Evolutionary conservation across 1,284 basidiomycete genomes (phyloP).

Genomic region (Austropuccinia psidii): DNA sequence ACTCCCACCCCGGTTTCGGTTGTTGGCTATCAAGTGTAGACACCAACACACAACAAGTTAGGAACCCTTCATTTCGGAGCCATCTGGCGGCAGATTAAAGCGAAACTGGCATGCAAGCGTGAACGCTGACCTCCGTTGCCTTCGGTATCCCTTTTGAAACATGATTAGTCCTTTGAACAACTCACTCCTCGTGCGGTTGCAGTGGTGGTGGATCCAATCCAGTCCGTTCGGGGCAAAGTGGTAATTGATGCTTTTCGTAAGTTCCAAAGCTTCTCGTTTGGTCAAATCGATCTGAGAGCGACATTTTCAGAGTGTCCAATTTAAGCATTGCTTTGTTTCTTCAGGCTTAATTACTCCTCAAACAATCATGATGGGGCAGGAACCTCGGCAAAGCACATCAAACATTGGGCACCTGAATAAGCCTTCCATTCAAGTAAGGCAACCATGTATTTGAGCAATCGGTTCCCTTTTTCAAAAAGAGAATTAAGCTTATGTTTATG

Average conservation of each 20-base stretch:
- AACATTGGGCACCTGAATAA: slow-evolving; percentile 99
- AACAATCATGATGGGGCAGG: slow-evolving; percentile 71
- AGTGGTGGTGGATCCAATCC: slow-evolving; percentile 97
- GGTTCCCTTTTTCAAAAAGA: not conserved
- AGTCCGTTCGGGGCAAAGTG: slow-evolving; percentile 91
- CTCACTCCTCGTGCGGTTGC: slow-evolving; percentile 91
- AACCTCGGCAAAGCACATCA: slow-evolving; percentile 92
- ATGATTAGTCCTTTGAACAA: slow-evolving; percentile 81
- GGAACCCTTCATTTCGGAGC: slow-evolving; percentile 40
- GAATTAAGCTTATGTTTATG: not conserved
- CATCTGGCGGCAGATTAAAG: too few species aligned
- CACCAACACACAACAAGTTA: slow-evolving; percentile 95
- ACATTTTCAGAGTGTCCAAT: slow-evolving; percentile 39
- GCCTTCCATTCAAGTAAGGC: slow-evolving; percentile 75
- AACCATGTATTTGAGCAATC: not conserved
- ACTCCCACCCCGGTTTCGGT: slow-evolving; percentile 98
- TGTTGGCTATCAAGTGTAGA: slow-evolving; percentile 99
- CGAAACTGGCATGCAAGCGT: slow-evolving; percentile 35
- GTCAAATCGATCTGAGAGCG: slow-evolving; percentile 41
- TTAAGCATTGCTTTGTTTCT: not conserved
- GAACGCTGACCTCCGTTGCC: slow-evolving; percentile 35
- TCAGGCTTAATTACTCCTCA: slow-evolving; percentile 70
- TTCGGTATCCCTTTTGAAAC: not conserved
- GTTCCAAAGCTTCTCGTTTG: too few species aligned
- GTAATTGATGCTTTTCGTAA: slow-evolving; percentile 95